These are phyloP conservation scores for Leucogyrophana mollusca DNA, from an alignment of 768 basidiomycete species.

Conservation along the genomic window DNA sequence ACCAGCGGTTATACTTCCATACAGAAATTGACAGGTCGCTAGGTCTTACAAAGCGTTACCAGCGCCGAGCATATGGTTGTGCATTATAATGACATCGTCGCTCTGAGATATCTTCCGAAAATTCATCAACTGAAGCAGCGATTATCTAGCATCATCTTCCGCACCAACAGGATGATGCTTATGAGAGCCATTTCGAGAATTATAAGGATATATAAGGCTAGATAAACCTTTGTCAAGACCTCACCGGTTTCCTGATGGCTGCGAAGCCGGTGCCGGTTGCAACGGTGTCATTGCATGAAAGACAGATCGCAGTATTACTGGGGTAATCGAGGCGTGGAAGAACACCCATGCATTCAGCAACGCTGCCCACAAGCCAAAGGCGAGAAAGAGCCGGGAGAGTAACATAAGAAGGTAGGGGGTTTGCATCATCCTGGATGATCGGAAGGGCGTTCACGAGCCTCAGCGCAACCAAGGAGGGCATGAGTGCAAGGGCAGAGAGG, in stretches of 20 bases:
- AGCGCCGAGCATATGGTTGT: too few species aligned
- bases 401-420: too few species aligned
- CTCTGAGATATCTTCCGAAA: too few species aligned
- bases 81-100: too few species aligned
- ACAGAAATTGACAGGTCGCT: too few species aligned
- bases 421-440: conserved; percentile 1
- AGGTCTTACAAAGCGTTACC: too few species aligned
- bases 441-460: conserved; percentile 31
- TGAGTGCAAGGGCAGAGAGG: conserved; percentile 26
- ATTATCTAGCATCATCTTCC: conserved; percentile 9
- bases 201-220: neutral
- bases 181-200: neutral
- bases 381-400: neutral
- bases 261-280: neutral
- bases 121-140: too few species aligned
- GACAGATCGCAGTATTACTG: neutral
- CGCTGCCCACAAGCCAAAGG: neutral
- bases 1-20: too few species aligned
- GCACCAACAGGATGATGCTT: conserved; percentile 12
- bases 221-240: neutral
- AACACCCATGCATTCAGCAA: neutral
- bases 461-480: conserved; percentile 29
- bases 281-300: neutral
- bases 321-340: neutral
- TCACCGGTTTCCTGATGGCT: too few species aligned